Percentiles rank a stretch among this genome's conserved stretches.
Evolutionary conservation across 2,329 filamentous ascomycete species (phyloP).

Genomic region (Torrubiella hemipterigena): DNA sequence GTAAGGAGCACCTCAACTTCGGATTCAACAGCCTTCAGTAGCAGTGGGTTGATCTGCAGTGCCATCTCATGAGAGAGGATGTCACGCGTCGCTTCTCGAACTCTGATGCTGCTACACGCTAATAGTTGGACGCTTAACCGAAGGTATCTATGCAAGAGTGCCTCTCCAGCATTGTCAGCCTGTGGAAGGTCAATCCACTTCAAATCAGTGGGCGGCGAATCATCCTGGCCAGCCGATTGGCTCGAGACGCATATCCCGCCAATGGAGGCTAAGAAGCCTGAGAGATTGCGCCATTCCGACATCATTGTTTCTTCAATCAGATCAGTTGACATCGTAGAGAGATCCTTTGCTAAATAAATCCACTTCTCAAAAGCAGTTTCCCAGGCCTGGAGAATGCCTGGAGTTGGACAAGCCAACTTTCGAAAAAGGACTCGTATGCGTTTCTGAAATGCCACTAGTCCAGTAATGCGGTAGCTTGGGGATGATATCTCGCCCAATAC

Average conservation of each 20-base stretch:
- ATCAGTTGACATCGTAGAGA: constrained; percentile 40
- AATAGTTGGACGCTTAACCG: constrained; percentile 53
- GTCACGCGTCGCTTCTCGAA: constrained; percentile 55
- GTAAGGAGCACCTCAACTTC: constrained; percentile 53
- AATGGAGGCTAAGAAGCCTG: constrained; percentile 55
- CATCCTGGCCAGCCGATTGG: constrained; percentile 43
- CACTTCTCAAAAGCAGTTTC: constrained; percentile 53
- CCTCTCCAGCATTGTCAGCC: constrained; percentile 47
- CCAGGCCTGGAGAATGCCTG: constrained; percentile 58
- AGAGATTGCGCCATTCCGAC: constrained; percentile 57
- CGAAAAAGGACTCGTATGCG: constrained; percentile 47
- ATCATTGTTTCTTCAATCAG: constrained; percentile 42
- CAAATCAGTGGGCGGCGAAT: constrained; percentile 42
- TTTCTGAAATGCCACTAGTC: constrained; percentile 59
- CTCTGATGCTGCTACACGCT: constrained; percentile 49
- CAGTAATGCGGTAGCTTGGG: constrained; percentile 53
- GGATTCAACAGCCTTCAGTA: constrained; percentile 53
- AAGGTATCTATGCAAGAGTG: constrained; percentile 47
- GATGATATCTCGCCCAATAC: constrained; percentile 52
- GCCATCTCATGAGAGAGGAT: constrained; percentile 55
- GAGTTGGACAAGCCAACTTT: constrained; percentile 48
- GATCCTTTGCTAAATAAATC: constrained; percentile 51
- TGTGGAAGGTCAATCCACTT: constrained; percentile 53
- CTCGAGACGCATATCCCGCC: constrained; percentile 54
- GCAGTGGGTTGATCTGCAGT: constrained; percentile 44